Evolutionary conservation across 208 protist species (phyloP), one percentile per base, ranked within the genome.

Genomic region (Herpetomonas tarakana): DNA sequence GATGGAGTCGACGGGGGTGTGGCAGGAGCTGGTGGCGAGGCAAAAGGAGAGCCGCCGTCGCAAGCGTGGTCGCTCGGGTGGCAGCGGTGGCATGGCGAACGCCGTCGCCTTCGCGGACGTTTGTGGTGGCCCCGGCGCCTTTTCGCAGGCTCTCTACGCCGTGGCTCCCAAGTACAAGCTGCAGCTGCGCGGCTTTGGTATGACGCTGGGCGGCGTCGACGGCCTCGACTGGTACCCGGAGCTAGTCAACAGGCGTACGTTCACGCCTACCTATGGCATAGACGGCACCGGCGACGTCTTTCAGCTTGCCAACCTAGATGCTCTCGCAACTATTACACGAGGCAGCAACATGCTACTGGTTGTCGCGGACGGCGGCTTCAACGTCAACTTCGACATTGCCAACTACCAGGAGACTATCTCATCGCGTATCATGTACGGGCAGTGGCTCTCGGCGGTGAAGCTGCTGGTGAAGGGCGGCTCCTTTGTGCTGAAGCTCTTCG

Each of bases 361-460:
- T n/a, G 92, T 97, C n/a, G 88, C 86, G 27, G 92, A 97, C 52
- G 92, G 92, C 63, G 92, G 92, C 60, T 96, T 96, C 58, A 60
- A 78, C 45, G 74, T 96, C 0, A 65, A 80, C 26, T 72, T 80
- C 22, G 68, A 83, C 38, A 53, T 89, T 12, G 78, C 80, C 21
- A 92, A 92, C 60, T 93, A 81, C 55, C 92, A 97, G 65, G 88
- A 97, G 58, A 87, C 89, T 1, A 94, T 96, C 18, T 96, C 89
- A 0, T 68, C 81, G 11, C 88, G 87, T 30, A 91, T 97, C 58
- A 57, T 93, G 30, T 93, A 88, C 65, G 86, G 74, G 1, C 88
- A 97, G 66, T 93, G 87, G 78, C 61, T 93, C 7, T 45, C 78
- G 2, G 88, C 87, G 35, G 58, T 96, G 41, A 91, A 88, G 61